Percentiles rank a stretch among this genome's conserved stretches.
These are phyloP conservation scores for Epichloe elymi DNA, from an alignment of 2,329 filamentous ascomycete genomes.

Conservation along the genomic window DNA sequence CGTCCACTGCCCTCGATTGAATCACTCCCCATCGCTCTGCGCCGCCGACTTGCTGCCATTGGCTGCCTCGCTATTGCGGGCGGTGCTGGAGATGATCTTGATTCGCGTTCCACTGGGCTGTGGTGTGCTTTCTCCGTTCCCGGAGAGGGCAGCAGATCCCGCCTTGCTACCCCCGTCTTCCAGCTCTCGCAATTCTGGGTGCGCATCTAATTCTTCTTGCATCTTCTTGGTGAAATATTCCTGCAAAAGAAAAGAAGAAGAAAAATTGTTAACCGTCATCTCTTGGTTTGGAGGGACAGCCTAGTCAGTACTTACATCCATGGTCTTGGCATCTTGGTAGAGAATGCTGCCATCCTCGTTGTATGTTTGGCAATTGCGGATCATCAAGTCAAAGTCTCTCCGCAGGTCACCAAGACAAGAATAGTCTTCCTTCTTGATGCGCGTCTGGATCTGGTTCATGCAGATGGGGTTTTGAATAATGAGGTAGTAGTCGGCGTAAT, in stretches of 20 bases:
- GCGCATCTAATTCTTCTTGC: constrained; percentile 38
- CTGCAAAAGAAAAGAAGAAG: constrained; percentile 20
- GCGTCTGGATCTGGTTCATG: constrained; percentile 88
- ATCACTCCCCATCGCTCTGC: constrained; percentile 43
- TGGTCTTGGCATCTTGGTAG: constrained; percentile 82
- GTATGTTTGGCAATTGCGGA: constrained; percentile 85
- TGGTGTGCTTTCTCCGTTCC: constrained; percentile 52
- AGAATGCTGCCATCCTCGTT: constrained; percentile 92
- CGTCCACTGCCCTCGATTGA: neutral
- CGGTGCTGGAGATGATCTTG: constrained; percentile 45
- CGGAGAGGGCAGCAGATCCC: constrained; percentile 26
- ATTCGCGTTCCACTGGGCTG: constrained; percentile 52
- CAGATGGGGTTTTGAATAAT: constrained; percentile 87
- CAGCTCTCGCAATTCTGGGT: constrained; percentile 42
- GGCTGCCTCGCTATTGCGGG: constrained; percentile 16
- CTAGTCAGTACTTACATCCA: constrained; percentile 57
- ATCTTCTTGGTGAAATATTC: constrained; percentile 42
- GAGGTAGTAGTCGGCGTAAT: constrained; percentile 91
- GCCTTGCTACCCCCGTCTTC: constrained; percentile 31
- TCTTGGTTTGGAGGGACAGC: neutral
- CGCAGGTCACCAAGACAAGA: constrained; percentile 66
- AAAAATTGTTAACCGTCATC: neutral
- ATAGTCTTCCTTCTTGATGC: constrained; percentile 95
- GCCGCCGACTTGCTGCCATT: constrained; percentile 26
- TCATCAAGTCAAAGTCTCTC: constrained; percentile 71